These are phyloP conservation scores for Candida broadrunensis DNA, from an alignment of 805 yeast genomes.

Conservation along the genomic window DNA sequence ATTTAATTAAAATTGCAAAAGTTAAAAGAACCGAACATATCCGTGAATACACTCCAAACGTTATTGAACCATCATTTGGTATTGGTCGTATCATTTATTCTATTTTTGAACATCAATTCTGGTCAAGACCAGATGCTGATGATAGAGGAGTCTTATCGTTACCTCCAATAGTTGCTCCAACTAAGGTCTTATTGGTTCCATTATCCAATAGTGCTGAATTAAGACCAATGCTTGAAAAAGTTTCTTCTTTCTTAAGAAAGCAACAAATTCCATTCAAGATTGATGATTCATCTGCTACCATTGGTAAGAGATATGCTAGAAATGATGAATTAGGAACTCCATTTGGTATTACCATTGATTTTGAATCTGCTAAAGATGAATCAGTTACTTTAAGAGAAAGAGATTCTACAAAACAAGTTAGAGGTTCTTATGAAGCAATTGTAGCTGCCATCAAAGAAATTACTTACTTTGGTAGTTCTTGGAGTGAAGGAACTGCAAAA, in stretches of 20 bases:
- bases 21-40: constrained; percentile 82
- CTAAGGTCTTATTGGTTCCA: constrained; percentile 94
- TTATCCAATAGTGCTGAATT: constrained; percentile 80
- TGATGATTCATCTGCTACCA: constrained; percentile 95
- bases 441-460: constrained; percentile 69
- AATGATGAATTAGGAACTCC: constrained; percentile 99
- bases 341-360: constrained; percentile 95
- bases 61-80: constrained; percentile 99
- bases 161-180: constrained; percentile 96
- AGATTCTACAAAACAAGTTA: constrained; percentile 93
- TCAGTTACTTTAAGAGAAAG: constrained; percentile 95
- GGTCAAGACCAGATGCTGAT: constrained; percentile 88
- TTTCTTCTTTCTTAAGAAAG: constrained; percentile 68
- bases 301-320: constrained; percentile 97
- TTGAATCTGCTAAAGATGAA: constrained; percentile 83
- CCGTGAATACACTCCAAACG: constrained; percentile 95
- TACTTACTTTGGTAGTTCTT: constrained; percentile 69
- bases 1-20: constrained; percentile 72
- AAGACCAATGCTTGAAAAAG: constrained; percentile 67
- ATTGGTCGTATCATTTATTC: constrained; percentile 95
- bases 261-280: constrained; percentile 91
- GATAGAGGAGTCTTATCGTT: constrained; percentile 85
- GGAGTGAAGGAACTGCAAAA: constrained; percentile 82
- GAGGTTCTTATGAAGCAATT: constrained; percentile 79
- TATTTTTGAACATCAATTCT: constrained; percentile 89